Evolutionary conservation across 257 asterid genomes (phyloP).

Genomic region (Cynanchum wilfordii): DNA sequence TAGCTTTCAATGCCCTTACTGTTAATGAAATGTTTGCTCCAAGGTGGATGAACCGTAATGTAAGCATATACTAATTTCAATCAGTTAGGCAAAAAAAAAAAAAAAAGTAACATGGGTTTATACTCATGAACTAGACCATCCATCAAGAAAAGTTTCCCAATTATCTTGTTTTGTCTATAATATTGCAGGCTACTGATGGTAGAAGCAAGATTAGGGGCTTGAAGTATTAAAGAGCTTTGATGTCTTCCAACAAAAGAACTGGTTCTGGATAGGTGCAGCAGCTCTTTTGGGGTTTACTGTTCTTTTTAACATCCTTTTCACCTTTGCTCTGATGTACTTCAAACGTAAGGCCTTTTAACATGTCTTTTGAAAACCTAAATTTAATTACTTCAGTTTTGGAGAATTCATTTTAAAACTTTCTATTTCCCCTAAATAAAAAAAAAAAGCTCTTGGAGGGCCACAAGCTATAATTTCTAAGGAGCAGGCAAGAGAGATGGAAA

Average conservation of each 20-base stretch:
- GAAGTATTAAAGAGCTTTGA: conserved; percentile 36
- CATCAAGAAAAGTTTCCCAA: neutral
- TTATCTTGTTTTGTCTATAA: neutral
- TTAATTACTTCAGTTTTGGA: neutral
- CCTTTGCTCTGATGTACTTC: conserved; percentile 50
- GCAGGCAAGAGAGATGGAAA: conserved; percentile 64
- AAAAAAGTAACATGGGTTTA: too few relatives aligned
- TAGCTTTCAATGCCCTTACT: conserved; percentile 43
- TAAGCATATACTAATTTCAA: conserved; percentile 21
- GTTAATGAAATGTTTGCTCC: conserved; percentile 61
- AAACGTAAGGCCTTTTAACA: conserved; percentile 37
- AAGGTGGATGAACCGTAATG: conserved; percentile 49
- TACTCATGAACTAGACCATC: neutral
- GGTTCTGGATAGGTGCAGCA: conserved; percentile 65
- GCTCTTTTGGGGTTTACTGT: conserved; percentile 46
- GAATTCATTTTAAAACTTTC: neutral
- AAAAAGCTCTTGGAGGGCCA: conserved; percentile 72
- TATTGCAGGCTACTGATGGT: conserved; percentile 32
- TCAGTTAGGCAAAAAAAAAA: too few relatives aligned
- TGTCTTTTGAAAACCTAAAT: neutral
- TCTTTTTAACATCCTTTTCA: conserved; percentile 48
- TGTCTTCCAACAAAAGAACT: conserved; percentile 37
- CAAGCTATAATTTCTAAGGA: conserved; percentile 86
- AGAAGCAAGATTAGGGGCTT: conserved; percentile 40
- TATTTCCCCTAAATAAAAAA: neutral